Conservation (phyloP, 768 basidiomycete species). For the Grammothele lineata region DNA sequence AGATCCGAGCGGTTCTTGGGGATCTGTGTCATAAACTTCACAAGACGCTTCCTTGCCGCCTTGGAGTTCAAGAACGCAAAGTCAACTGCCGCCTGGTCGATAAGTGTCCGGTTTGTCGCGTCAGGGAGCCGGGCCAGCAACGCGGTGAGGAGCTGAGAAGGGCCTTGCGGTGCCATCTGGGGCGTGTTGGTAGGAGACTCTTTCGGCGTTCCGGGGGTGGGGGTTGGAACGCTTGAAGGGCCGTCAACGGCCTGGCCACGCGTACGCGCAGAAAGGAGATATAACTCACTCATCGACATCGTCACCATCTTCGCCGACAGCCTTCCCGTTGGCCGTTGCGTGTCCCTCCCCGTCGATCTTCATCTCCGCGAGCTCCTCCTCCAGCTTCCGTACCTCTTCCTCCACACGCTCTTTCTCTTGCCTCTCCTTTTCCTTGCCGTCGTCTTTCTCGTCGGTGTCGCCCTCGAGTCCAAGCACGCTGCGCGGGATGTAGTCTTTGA, state of each 20-base stretch:
- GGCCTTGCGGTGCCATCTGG: conserved; percentile 79
- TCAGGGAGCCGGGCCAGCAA: conserved; percentile 89
- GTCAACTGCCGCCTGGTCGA: conserved; percentile 93
- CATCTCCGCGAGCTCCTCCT: conserved; percentile 72
- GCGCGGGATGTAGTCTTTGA: conserved; percentile 88
- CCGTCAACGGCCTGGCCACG: neutral
- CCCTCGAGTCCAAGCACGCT: conserved; percentile 73
- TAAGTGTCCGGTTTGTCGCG: conserved; percentile 82
- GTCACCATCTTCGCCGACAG: conserved; percentile 29
- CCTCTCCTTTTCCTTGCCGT: conserved; percentile 38
- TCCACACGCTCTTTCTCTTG: conserved; percentile 54
- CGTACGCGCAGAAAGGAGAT: neutral
- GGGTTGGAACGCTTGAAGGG: conserved; percentile 45
- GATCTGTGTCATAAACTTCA: conserved; percentile 74
- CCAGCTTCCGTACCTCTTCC: conserved; percentile 70
- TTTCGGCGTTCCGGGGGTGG: conserved; percentile 66
- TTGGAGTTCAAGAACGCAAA: conserved; percentile 97
- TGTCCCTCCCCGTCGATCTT: conserved; percentile 32
- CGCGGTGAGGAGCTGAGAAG: conserved; percentile 88
- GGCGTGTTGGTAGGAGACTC: conserved; percentile 53
- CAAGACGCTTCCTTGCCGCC: conserved; percentile 79
- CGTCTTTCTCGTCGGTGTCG: conserved; percentile 37
- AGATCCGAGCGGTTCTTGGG: conserved; percentile 88
- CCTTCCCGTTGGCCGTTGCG: conserved; percentile 15
- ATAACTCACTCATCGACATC: conserved; percentile 43